Percentiles rank a stretch among this genome's conserved stretches.
Conservation (phyloP, 192 early-diverging fungal genomes). For the Linnemannia zychae region DNA sequence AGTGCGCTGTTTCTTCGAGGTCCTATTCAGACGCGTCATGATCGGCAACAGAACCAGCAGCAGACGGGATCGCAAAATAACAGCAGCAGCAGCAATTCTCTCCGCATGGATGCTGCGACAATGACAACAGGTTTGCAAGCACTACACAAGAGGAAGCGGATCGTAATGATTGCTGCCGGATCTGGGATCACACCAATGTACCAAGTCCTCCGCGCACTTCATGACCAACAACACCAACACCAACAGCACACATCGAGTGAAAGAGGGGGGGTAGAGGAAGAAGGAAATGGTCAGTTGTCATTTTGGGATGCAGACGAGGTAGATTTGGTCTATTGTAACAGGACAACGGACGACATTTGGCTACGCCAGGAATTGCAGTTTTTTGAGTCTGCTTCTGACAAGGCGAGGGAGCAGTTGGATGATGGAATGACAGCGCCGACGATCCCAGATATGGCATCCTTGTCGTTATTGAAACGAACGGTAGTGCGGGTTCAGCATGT, state of each 20-base stretch:
- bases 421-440: background rate
- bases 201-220: conserved; percentile 24
- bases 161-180: conserved; percentile 51
- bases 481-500: conserved; percentile 40
- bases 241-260: background rate
- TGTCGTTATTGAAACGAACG: background rate
- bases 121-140: background rate
- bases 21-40: conserved; percentile 31
- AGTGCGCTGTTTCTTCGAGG: conserved; percentile 38
- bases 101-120: background rate
- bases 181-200: conserved; percentile 55
- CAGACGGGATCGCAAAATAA: background rate
- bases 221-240: background rate
- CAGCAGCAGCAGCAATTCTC: background rate
- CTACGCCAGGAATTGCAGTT: conserved; percentile 33
- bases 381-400: background rate
- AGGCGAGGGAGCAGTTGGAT: background rate
- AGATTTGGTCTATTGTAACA: conserved; percentile 48
- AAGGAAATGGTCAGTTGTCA: background rate
- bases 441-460: background rate
- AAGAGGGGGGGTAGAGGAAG: background rate
- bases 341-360: conserved; percentile 37
- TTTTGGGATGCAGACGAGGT: conserved; percentile 14
- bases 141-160: background rate
- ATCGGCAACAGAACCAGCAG: background rate